Conservation (phyloP, 768 basidiomycete genomes). For the Termitomyces sp. region DNA sequence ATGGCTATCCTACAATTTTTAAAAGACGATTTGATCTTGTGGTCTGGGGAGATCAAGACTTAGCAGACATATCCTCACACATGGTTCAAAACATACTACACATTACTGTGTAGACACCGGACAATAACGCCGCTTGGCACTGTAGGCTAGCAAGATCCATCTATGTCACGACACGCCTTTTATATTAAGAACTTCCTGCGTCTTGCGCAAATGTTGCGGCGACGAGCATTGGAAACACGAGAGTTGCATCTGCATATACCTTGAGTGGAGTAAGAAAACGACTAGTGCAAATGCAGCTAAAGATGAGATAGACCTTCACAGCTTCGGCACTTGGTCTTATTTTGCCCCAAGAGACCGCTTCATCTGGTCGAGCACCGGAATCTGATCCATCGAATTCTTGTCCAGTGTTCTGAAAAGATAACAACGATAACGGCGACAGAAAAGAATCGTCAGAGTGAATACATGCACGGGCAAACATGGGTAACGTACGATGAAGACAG, state of each 20-base stretch:
- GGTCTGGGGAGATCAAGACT: constrained; percentile 70
- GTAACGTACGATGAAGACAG: constrained; percentile 83
- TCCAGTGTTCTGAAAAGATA: constrained; percentile 74
- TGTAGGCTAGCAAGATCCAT: background rate
- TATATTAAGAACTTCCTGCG: background rate
- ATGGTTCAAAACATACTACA: constrained; percentile 1
- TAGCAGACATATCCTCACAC: background rate
- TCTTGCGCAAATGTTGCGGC: constrained; percentile 86
- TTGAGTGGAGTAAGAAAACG: constrained; percentile 16
- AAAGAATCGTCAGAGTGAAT: background rate
- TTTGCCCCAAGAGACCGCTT: constrained; percentile 98
- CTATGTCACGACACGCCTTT: background rate
- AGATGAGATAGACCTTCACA: constrained; percentile 54
- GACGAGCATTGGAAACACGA: constrained; percentile 93
- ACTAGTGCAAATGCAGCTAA: background rate
- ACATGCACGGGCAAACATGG: background rate
- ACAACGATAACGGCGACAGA: background rate
- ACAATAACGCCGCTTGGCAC: background rate
- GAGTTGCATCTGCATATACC: constrained; percentile 94
- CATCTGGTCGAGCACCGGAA: constrained; percentile 94
- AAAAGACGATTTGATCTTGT: constrained; percentile 80
- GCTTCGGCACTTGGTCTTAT: constrained; percentile 82
- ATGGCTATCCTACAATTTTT: constrained; percentile 80
- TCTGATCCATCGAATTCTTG: constrained; percentile 99
- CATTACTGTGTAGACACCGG: background rate